phyloP scores from a whole-genome alignment of 768 basidiomycete genomes.

The Leucosporidium yakuticum region DNA sequence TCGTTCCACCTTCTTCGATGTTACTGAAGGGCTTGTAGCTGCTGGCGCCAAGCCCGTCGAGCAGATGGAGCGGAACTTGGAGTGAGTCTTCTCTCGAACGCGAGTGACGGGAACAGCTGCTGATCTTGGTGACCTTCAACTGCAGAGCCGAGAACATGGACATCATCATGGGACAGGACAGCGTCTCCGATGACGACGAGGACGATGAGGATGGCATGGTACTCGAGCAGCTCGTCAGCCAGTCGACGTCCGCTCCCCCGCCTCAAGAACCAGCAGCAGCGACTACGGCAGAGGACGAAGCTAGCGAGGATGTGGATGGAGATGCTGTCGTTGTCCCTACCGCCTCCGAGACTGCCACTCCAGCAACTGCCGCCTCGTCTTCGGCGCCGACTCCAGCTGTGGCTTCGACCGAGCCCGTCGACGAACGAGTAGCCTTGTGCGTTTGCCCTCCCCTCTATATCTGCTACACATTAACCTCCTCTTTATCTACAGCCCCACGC shows the following conservation, averaged over 20 bases:
- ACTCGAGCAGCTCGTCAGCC: neutral
- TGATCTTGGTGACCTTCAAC: neutral
- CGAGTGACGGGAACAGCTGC: neutral
- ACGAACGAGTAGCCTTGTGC: conserved; percentile 2
- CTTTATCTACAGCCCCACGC: neutral
- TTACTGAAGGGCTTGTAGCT: neutral
- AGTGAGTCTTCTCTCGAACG: neutral
- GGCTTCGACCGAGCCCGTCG: neutral
- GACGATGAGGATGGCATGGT: neutral
- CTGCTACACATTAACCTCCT: too few relatives aligned
- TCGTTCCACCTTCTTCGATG: conserved; percentile 1
- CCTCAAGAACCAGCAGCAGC: neutral
- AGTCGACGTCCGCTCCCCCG: neutral
- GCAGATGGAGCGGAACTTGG: neutral
- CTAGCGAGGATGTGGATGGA: neutral
- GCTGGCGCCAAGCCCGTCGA: neutral
- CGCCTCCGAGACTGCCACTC: too few relatives aligned
- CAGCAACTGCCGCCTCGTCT: too few relatives aligned
- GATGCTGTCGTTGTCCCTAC: neutral
- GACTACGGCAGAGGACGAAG: neutral
- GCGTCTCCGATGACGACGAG: neutral
- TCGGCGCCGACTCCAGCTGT: too few relatives aligned
- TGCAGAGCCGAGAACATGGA: neutral
- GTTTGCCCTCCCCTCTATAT: neutral
- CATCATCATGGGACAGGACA: neutral